Percentiles rank a stretch among this genome's conserved stretches.
These are phyloP conservation scores for Lentinula edodes DNA, from an alignment of 768 basidiomycete species.

Conservation along the genomic window DNA sequence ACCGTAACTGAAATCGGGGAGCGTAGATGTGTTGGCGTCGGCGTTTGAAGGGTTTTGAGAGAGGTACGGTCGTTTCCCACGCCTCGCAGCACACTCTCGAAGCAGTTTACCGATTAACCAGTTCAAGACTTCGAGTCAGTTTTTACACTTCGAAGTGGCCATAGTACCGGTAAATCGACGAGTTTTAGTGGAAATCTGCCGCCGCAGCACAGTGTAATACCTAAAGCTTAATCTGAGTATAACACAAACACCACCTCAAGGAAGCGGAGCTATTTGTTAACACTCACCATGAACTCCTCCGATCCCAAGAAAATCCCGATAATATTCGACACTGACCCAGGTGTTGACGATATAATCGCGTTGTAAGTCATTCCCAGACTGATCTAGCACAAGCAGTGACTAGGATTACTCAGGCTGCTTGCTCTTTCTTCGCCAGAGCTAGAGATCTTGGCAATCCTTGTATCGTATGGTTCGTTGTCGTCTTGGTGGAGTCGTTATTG, in stretches of 20 bases:
- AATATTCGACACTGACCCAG: conserved; percentile 84
- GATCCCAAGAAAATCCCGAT: conserved; percentile 39
- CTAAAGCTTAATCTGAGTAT: not conserved
- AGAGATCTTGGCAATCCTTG: conserved; percentile 68
- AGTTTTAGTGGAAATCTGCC: too few relatives aligned
- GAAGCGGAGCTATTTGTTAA: not conserved
- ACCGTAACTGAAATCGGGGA: too few relatives aligned
- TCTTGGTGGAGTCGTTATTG: not conserved
- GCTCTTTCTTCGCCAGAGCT: conserved; percentile 83
- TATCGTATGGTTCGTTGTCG: conserved; percentile 60
- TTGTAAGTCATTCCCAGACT: conserved; percentile 44
- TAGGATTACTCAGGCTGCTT: conserved; percentile 44
- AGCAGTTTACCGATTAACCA: too few relatives aligned
- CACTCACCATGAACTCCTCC: not conserved
- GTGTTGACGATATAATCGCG: conserved; percentile 77
- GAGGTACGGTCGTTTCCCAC: too few relatives aligned
- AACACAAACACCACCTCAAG: not conserved
- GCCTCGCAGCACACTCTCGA: too few relatives aligned
- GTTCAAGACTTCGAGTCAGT: too few relatives aligned
- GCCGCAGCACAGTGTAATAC: not conserved
- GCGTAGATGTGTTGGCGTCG: too few relatives aligned
- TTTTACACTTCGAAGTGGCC: too few relatives aligned
- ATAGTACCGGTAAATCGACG: too few relatives aligned
- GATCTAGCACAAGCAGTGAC: not conserved
- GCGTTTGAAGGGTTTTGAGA: too few relatives aligned